A percentile compares a stretch with the other conserved stretches of the same genome.
Evolutionary conservation across 73 alveolate genomes (phyloP).

Genomic region (Paramecium tetraurelia): DNA sequence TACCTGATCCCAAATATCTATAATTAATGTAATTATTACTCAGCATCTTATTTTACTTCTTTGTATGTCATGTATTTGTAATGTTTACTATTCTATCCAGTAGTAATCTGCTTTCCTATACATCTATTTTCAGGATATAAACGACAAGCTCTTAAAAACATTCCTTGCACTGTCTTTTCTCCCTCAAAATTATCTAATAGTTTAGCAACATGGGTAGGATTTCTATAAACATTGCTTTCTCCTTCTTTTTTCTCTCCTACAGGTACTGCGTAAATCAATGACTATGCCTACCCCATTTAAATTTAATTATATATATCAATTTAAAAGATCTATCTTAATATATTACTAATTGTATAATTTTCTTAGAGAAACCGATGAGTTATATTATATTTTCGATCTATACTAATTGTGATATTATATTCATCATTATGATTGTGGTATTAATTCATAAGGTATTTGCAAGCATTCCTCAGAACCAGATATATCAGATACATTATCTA

Average conservation of each 20-base stretch:
- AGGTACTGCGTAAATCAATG: constrained; percentile 64
- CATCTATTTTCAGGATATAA: background rate
- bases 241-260: constrained; percentile 71
- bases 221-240: constrained; percentile 69
- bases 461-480: constrained; percentile 6
- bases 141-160: background rate
- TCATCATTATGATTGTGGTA: background rate
- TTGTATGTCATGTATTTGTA: background rate
- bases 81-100: background rate
- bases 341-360: background rate
- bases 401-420: background rate
- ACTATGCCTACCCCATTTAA: background rate
- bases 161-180: background rate
- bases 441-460: background rate
- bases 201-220: constrained; percentile 61
- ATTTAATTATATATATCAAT: background rate
- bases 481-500: background rate
- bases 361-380: background rate
- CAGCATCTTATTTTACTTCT: background rate
- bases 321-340: background rate
- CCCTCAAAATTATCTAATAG: background rate
- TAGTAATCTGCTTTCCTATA: background rate
- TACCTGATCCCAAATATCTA: background rate
- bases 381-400: background rate
- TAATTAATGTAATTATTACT: background rate